phyloP scores from a whole-genome alignment of 2,329 filamentous ascomycete species.

The Paracorniculantispora psalliotae region DNA sequence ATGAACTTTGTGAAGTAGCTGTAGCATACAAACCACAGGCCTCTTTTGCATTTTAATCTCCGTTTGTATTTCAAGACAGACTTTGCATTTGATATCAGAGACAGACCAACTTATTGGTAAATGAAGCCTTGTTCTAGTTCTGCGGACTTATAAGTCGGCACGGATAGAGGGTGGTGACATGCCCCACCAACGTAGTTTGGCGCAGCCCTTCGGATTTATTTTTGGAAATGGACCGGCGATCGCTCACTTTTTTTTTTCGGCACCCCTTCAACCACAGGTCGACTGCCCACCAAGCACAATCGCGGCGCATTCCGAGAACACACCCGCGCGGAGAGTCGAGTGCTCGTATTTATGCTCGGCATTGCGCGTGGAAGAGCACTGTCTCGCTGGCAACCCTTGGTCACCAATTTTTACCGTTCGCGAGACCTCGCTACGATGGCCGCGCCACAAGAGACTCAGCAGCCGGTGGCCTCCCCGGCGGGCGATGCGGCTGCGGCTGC shows the following conservation, averaged over 20 bases:
- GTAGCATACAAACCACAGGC: too few species aligned
- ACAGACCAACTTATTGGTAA: too few species aligned
- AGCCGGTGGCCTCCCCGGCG: background rate
- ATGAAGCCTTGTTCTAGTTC: too few species aligned
- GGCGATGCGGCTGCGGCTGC: conserved; percentile 7
- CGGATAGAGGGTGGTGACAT: background rate
- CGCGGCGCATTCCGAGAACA: background rate
- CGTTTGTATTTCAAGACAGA: too few species aligned
- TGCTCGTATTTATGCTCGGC: background rate
- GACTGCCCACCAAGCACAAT: background rate
- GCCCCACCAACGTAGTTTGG: too few species aligned
- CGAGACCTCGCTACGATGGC: conserved; percentile 28
- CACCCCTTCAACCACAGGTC: background rate
- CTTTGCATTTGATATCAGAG: too few species aligned
- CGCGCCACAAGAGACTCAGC: conserved; percentile 4
- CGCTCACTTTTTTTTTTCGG: background rate
- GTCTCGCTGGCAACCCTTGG: background rate
- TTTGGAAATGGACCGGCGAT: background rate
- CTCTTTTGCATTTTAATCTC: too few species aligned
- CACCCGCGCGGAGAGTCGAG: background rate
- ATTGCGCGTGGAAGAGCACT: background rate
- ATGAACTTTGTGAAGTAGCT: too few species aligned
- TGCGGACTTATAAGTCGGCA: background rate
- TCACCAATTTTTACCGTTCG: background rate
- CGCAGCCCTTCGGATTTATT: background rate